Base-by-base conservation (phyloP, 768 basidiomycete species). In the Xanthoconium stramineum region DNA sequence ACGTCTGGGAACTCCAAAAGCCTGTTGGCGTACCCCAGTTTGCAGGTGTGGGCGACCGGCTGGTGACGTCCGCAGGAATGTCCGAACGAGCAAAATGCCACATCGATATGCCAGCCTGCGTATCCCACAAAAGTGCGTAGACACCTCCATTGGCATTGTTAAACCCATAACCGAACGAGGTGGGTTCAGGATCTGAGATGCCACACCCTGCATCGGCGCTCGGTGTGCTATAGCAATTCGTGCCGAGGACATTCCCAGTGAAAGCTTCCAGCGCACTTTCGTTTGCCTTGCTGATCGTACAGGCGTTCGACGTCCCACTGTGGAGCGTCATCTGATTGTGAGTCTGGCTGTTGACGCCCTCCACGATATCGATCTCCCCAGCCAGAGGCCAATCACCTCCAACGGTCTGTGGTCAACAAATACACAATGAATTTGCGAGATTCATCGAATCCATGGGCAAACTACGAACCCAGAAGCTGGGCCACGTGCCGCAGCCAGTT, bases 331-430 rank as follows among this genome's bases (percentile, higher is more conserved):
- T 80, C 56, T 84, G 85, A 60, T 91, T 89, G 30, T 67, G 72
- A 1, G 70, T 57, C 64, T 81, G 77, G 28, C 78, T 63, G 61
- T 91, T 81, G 52, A 91, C 86, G 17, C 87, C 86, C 65, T 92
- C 90, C 10, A 91, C 66, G 49, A 89, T 79, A 63, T 91, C 90
- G 46, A 89, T 85, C 68, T 91, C 88, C 56, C 83, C 84, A 28
- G 57, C 69, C 24, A 35, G 17, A 5, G 83, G 83, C 84, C 83
- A 85, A 44, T 77, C 63, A 3, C 78, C 74, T 9, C 83, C 82
- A 43, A 76, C 73, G 4, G 77, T 73, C 74, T 75, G 48, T 9
- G 12, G n/a, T 38, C 30, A n/a, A n/a, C 3, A 24, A 4, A 38
- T 15, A 46, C 6, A 28, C 3, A 15, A 19, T 55, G 33, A 62